A percentile compares a stretch with the other conserved stretches of the same genome.
These are phyloP conservation scores for Paecilomyces fulvus DNA, from an alignment of 2,329 filamentous ascomycete species.

Conservation along the genomic window DNA sequence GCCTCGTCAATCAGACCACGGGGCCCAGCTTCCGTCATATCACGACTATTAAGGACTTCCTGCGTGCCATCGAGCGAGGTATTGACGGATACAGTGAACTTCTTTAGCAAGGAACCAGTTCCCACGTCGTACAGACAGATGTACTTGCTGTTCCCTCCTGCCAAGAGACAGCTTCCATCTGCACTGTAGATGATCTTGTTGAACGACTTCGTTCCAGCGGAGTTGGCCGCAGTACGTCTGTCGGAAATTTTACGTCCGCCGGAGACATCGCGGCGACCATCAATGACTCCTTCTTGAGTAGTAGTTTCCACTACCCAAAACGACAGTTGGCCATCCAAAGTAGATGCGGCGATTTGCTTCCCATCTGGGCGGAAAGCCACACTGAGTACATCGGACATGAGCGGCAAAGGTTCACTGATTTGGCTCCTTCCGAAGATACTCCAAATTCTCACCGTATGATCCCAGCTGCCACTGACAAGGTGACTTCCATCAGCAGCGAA, in stretches of 20 bases:
- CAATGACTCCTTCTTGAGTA: conserved; percentile 74
- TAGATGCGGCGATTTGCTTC: conserved; percentile 81
- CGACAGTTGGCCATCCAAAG: conserved; percentile 83
- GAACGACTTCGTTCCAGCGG: conserved; percentile 83
- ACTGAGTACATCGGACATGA: conserved; percentile 82
- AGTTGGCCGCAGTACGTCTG: conserved; percentile 83
- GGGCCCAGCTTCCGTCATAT: conserved; percentile 84
- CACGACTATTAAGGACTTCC: conserved; percentile 89
- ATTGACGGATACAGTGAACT: conserved; percentile 92
- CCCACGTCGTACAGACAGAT: conserved; percentile 95
- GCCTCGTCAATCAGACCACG: conserved; percentile 75
- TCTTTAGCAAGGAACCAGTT: conserved; percentile 84
- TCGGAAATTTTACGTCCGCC: conserved; percentile 84
- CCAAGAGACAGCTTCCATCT: conserved; percentile 82
- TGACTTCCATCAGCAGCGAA: conserved; percentile 81
- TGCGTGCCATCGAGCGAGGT: conserved; percentile 93
- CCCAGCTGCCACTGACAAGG: conserved; percentile 91
- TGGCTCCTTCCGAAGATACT: conserved; percentile 90
- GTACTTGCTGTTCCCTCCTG: conserved; percentile 94
- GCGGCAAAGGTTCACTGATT: conserved; percentile 84
- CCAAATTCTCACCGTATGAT: conserved; percentile 91
- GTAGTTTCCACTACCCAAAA: conserved; percentile 93
- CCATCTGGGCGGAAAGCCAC: conserved; percentile 86
- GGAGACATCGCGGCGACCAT: conserved; percentile 85
- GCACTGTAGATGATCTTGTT: conserved; percentile 81